Evolutionary conservation across 306 rosid genomes (phyloP), one percentile per base, ranked within the genome.

Genomic region (Sesbania bispinosa): DNA sequence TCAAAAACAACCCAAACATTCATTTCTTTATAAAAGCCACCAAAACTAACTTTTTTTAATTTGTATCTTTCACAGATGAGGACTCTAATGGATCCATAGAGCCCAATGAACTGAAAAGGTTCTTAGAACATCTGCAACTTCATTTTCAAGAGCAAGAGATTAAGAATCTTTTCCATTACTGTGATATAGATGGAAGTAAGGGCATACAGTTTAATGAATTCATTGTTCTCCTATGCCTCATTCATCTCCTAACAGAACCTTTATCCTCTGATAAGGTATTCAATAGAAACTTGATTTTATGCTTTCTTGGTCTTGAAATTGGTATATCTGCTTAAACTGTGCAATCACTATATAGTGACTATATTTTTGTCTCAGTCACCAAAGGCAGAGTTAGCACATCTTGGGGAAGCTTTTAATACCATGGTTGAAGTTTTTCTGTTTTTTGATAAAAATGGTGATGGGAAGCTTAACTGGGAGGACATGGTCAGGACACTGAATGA

Each of bases 181-280:
- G 97, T 80, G 98, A 90, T 70, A 77, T 93, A 21, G 93, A 93
- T 81, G 90, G 86, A 53, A 87, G 90, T 82, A 82, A 87, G 45
- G 97, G 96, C 67, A 88, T 90, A 79, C 90, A 90, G 39, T 88
- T 88, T 73, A 93, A 85, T 32, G 98, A 93, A 71, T 90, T 93
- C 52, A 93, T 93, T 45, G 97, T 88, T 73, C 98, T 90, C 59
- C 85, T 93, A 8, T 93, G 97, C 71, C 94, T 93, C 71, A 77
- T 90, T 42, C 92, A 93, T 84, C 84, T 90, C 74, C 78, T 88
- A 61, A 82, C 84, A 77, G 88, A 87, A 60, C 79, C 83, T 62
- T 63, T 84, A 63, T 69, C 85, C 41, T 55, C 86, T 32, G 35
- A 84, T 47, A 72, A 50, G 15, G 98, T 89, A 89, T 4, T 59